phyloP scores from a whole-genome alignment of 129 eudicot genomes.

The carrot (Daucus carota) region DNA sequence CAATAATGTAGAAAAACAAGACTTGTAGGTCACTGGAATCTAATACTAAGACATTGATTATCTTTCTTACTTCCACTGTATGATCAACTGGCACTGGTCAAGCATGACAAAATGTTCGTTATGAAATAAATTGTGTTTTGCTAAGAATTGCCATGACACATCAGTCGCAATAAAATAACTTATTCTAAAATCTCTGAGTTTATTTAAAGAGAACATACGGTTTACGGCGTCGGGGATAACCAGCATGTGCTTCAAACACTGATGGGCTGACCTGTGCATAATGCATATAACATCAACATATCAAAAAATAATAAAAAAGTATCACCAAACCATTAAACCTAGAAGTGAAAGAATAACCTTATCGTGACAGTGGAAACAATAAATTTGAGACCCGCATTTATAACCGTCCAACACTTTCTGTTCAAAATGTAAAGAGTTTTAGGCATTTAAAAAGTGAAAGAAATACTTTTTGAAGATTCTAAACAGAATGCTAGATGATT shows the following conservation, averaged over 20 bases:
- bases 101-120: background rate
- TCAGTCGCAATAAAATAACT: background rate
- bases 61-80: background rate
- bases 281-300: slow-evolving; percentile 14
- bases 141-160: background rate
- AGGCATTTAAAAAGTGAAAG: background rate
- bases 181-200: background rate
- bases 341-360: slow-evolving; percentile 36
- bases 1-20: background rate
- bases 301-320: background rate
- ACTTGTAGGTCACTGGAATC: background rate
- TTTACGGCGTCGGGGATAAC: slow-evolving; percentile 81
- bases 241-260: slow-evolving; percentile 94
- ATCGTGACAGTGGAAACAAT: slow-evolving; percentile 58
- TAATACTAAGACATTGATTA: background rate
- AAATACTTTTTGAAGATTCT: background rate
- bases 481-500: background rate
- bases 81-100: background rate
- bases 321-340: background rate
- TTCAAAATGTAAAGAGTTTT: slow-evolving; percentile 2
- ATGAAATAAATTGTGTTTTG: background rate
- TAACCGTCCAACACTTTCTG: slow-evolving; percentile 75
- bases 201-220: slow-evolving; percentile 50
- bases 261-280: slow-evolving; percentile 85
- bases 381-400: slow-evolving; percentile 68